Evolutionary conservation across 164 flowering plant genomes (phyloP), one percentile per base, ranked within the genome.

Genomic region (Liriodendron chinense): DNA sequence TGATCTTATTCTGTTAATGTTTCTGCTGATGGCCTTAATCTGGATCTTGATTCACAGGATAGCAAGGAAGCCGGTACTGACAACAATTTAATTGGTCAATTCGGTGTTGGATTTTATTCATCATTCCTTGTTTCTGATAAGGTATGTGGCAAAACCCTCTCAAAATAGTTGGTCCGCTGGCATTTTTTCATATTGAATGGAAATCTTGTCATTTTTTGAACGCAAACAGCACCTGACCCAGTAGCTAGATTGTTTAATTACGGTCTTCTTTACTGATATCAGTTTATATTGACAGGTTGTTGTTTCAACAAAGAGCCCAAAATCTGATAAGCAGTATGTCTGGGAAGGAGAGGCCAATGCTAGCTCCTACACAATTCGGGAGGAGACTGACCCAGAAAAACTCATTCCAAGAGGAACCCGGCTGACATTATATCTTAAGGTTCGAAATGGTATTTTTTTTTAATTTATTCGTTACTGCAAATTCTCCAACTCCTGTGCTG

Each of bases 61-160:
- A 92, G 92, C 85, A 96, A 94, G 84, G 98, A 93, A 80, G 86
- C 89, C 69, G 97, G 98, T 74, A 77, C 84, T 65, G 99, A 94
- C 82, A 94, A 79, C 88, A 96, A 96, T 85, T 86, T 96, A 73
- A 94, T 96, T 78, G 99, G 98, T 71, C 99, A 96, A 80, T 96
- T 96, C 90, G 99, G 99, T 83, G 99, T 94, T 28, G 99, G 99
- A 26, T 96, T 96, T 81, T 96, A 94, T 85, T 96, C 99, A 67
- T 92, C 99, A 6, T 96, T 96, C 69, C 85, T 96, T 22, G 99
- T 96, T 69, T 74, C 99, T 72, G 99, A 96, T 73, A 78, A 82
- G 87, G 99, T 94, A 86, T 72, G 72, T 28, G n/a, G n/a, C 20
- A 26, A 28, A 28, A 28, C 26, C 20, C 67, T 64, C 4, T 24